Base-by-base conservation (phyloP, 495 filamentous ascomycete genomes). In the Penicillium verhagenii region DNA sequence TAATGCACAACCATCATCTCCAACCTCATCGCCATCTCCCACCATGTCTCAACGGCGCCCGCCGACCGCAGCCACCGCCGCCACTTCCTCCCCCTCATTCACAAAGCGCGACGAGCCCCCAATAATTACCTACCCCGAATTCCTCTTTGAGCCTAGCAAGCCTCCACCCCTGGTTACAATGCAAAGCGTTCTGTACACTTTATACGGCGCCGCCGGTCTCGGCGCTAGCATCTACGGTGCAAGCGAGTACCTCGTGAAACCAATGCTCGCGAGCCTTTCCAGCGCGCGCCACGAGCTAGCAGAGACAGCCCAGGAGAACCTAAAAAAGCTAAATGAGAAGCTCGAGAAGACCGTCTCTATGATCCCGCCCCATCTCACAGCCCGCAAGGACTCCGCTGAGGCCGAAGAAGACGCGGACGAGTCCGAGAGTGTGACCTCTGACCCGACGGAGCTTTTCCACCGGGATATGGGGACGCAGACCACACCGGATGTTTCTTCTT, bases 71-170 rank as follows among this genome's bases (percentile, higher is more conserved):
- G n/a, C 53, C 23, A 18, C 56, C 29, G 37, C 60, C 54, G 35
- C 57, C 55, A 48, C 39, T 43, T 37, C 54, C 57, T 46, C 38
- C 14, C 21, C 60, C 18, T 59, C 72, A 45, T 59, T 70, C 56
- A 24, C 68, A 39, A 40, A 60, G 40, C 73, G 68, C 63, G 82
- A 87, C 56, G 74, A 84, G 19, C 82, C 91, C 20, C 95, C 93
- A n/a, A 92, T 98, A 59, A 88, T 97, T 63, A 98, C 94, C 21
- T 97, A 97, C 72, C 94, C 94, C 44, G 94, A 98, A 71, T 97
- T 96, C 72, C 85, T 97, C 59, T 61, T 80, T 48, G 72, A 84
- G 43, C 67, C 80, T 9, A 60, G 72, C 47, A 89, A 88, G 26
- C 84, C 90, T 7, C 83, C 86, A 1, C 92, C 94, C 0, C 75